Conservation (phyloP, 139 green algal species). For the Spirogloea muscicola region DNA sequence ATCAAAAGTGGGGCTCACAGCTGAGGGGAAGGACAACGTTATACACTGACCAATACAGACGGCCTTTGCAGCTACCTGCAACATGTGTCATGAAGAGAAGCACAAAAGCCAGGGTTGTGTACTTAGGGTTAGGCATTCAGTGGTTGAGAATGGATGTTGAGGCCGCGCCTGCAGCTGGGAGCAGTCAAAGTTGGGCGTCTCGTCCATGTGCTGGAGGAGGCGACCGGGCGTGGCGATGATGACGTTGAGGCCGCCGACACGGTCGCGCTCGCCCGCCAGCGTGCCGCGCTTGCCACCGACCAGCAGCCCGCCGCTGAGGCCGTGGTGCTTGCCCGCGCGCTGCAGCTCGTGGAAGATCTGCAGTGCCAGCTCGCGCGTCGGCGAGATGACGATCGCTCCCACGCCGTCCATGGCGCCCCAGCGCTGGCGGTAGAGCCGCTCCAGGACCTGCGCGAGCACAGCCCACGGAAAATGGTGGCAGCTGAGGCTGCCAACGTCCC, state of each 20-base stretch:
- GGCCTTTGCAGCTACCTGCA: too few relatives aligned
- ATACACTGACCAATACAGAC: too few relatives aligned
- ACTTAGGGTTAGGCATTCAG: too few relatives aligned
- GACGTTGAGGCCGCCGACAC: constrained; percentile 73
- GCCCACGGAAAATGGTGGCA: not conserved
- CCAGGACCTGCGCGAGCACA: constrained; percentile 64
- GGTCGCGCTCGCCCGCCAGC: constrained; percentile 71
- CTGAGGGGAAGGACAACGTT: too few relatives aligned
- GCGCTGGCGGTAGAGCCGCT: constrained; percentile 76
- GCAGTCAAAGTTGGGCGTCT: constrained; percentile 90
- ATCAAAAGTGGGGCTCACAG: too few relatives aligned
- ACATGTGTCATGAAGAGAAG: too few relatives aligned
- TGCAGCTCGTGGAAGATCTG: constrained; percentile 86
- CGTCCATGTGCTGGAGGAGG: constrained; percentile 98
- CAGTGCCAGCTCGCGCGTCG: constrained; percentile 90
- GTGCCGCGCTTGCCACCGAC: constrained; percentile 83
- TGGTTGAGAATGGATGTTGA: too few relatives aligned
- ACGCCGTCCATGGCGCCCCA: constrained; percentile 86
- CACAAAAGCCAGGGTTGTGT: too few relatives aligned
- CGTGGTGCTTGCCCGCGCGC: constrained; percentile 73
- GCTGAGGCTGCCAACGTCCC: not conserved
- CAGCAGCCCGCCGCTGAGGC: constrained; percentile 81
- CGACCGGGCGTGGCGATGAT: constrained; percentile 87
- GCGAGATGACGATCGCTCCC: constrained; percentile 87
- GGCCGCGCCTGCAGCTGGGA: constrained; percentile 64